Percentiles rank a stretch among this genome's conserved stretches.
Conservation (phyloP, 768 basidiomycete species). For the Daedaleopsis sinensis region DNA sequence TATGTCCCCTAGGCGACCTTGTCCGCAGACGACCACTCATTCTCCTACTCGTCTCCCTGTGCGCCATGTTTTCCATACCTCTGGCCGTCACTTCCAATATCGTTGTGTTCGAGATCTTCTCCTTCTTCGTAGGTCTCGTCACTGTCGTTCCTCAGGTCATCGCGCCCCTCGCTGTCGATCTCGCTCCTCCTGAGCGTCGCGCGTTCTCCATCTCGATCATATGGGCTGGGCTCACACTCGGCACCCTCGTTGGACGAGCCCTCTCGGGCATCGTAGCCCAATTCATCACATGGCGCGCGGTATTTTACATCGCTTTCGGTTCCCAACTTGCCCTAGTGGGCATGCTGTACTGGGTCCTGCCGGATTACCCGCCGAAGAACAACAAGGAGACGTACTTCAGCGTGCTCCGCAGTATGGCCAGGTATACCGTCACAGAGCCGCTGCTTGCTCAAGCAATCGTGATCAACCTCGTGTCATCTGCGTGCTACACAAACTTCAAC, state of each 20-base stretch:
- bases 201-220: constrained; percentile 79
- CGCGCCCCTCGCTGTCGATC: constrained; percentile 78
- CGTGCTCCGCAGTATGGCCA: constrained; percentile 77
- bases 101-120: constrained; percentile 62
- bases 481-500: constrained; percentile 52
- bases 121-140: constrained; percentile 68
- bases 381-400: constrained; percentile 63
- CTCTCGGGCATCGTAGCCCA: constrained; percentile 75
- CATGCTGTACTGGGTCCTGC: constrained; percentile 66
- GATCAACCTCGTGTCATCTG: constrained; percentile 61
- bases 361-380: constrained; percentile 84
- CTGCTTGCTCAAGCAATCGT: constrained; percentile 68
- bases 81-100: constrained; percentile 64
- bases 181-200: constrained; percentile 72
- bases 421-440: constrained; percentile 77
- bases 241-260: constrained; percentile 74
- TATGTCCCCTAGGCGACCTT: constrained; percentile 84
- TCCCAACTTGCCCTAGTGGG: constrained; percentile 61
- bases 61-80: constrained; percentile 67
- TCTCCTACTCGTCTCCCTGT: constrained; percentile 56
- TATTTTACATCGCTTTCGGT: constrained; percentile 79
- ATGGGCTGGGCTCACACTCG: constrained; percentile 65
- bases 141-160: constrained; percentile 76
- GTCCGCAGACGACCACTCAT: constrained; percentile 74
- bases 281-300: constrained; percentile 68